Conservation (phyloP, 192 early-diverging fungal species). For the Coemansia sp. region DNA sequence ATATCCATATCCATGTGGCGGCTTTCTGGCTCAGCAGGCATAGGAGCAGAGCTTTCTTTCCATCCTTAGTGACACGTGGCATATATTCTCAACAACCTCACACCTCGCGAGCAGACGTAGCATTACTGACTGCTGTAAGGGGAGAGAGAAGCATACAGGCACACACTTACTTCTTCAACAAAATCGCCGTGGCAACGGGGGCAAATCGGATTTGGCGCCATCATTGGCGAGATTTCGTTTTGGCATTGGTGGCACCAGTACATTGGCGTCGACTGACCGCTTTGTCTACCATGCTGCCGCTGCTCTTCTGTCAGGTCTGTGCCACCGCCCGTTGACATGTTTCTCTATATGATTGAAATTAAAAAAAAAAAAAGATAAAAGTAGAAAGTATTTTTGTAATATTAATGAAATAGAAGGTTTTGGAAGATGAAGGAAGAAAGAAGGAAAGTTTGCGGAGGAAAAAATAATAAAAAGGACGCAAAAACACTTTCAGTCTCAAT, state of each 20-base stretch:
- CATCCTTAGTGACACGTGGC: not conserved
- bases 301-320: constrained; percentile 12
- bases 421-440: not conserved
- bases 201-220: constrained; percentile 81
- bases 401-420: not conserved
- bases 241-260: constrained; percentile 71
- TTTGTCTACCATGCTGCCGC: not conserved
- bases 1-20: not conserved
- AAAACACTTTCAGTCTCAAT: too few species aligned
- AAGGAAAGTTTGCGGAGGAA: constrained; percentile 6
- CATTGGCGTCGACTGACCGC: constrained; percentile 5
- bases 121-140: not conserved
- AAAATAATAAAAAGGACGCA: not conserved
- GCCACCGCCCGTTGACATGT: constrained; percentile 19
- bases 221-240: constrained; percentile 62
- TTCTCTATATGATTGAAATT: constrained; percentile 3
- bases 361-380: constrained; percentile 1
- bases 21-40: not conserved
- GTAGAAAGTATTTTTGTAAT: not conserved
- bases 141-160: not conserved
- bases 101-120: not conserved
- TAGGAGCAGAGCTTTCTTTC: not conserved
- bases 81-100: not conserved
- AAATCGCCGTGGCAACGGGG: constrained; percentile 75
- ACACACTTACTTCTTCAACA: constrained; percentile 75